These are phyloP conservation scores for Colletotrichum incanum DNA, from an alignment of 2,329 filamentous ascomycete genomes.

Conservation along the genomic window DNA sequence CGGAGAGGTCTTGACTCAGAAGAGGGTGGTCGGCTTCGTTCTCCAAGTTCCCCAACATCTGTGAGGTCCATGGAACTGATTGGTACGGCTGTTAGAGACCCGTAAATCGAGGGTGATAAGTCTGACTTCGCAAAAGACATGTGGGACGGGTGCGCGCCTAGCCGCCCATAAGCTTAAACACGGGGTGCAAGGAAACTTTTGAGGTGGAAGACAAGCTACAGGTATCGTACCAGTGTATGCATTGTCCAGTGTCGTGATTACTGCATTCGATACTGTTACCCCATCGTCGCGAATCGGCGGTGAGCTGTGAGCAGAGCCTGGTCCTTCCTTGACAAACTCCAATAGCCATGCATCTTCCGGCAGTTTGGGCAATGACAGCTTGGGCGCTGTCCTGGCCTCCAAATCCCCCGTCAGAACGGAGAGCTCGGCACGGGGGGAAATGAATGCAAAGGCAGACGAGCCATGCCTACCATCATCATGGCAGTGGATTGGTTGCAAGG, in stretches of 20 bases:
- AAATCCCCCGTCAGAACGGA: conserved; percentile 14
- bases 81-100: conserved; percentile 35
- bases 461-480: conserved; percentile 1
- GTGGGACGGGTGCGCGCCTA: conserved; percentile 38
- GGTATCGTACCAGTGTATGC: neutral
- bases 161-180: conserved; percentile 41
- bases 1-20: conserved; percentile 30
- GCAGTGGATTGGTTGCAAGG: neutral
- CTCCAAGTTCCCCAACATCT: conserved; percentile 36
- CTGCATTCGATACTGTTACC: neutral
- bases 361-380: conserved; percentile 20
- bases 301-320: conserved; percentile 18
- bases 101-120: neutral
- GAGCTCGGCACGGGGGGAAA: conserved; percentile 16
- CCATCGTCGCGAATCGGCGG: conserved; percentile 4
- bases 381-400: conserved; percentile 11
- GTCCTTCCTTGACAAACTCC: neutral
- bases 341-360: neutral
- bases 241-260: neutral
- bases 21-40: conserved; percentile 23
- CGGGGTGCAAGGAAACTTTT: conserved; percentile 25
- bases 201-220: neutral
- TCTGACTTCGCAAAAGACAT: conserved; percentile 6
- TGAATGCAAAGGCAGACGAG: conserved; percentile 10
- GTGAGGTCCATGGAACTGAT: conserved; percentile 26